Conservation (phyloP, 176 grass and related monocot genomes). For the Elaeis guineensis region DNA sequence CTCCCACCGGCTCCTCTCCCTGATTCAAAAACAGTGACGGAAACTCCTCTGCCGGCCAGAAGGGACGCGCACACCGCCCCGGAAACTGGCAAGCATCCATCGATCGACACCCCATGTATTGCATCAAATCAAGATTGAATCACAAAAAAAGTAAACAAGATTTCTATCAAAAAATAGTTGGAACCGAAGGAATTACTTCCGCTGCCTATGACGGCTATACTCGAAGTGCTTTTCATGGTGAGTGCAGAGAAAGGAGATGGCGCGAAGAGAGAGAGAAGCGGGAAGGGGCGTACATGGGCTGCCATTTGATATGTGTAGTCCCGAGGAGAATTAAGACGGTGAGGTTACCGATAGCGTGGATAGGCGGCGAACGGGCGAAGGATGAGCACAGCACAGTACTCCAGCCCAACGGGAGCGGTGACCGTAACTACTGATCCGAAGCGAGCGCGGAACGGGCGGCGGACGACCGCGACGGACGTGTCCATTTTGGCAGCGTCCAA, state of each 20-base stretch:
- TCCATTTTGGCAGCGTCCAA: no score
- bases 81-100: constrained; percentile 38
- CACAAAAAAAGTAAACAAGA: background rate
- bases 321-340: no score
- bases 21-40: constrained; percentile 76
- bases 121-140: background rate
- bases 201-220: constrained; percentile 60
- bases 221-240: constrained; percentile 22
- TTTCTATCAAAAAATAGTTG: no score
- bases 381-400: no score
- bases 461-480: no score
- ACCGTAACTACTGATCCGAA: no score
- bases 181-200: constrained; percentile 49
- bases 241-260: constrained; percentile 3
- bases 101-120: constrained; percentile 1
- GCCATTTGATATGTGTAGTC: no score
- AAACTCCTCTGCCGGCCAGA: constrained; percentile 53
- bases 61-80: constrained; percentile 90
- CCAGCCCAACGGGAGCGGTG: no score
- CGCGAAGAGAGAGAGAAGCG: background rate
- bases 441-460: no score
- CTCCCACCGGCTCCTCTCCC: constrained; percentile 77
- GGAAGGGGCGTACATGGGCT: background rate
- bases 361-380: no score
- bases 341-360: no score